Evolutionary conservation across 1,284 basidiomycete genomes (phyloP).

Genomic region (Veloboletus limbatus): DNA sequence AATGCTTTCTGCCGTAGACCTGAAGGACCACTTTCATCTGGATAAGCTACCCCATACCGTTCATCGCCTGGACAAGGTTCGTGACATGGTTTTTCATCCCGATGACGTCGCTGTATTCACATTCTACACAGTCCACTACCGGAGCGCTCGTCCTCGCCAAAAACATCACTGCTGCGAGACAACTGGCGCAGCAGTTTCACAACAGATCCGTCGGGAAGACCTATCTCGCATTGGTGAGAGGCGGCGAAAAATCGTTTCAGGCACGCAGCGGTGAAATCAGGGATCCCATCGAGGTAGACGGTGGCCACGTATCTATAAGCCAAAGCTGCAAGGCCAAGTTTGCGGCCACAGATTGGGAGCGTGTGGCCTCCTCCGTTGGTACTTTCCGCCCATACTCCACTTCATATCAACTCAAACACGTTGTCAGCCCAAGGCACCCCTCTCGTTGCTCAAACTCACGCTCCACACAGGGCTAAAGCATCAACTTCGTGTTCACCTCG

Average conservation of each 20-base stretch:
- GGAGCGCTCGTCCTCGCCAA: conserved; percentile 59
- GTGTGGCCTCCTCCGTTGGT: conserved; percentile 60
- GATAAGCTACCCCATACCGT: conserved; percentile 44
- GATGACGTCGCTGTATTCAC: neutral
- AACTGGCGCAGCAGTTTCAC: conserved; percentile 55
- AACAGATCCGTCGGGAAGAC: conserved; percentile 49
- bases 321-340: conserved; percentile 35
- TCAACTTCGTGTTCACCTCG: conserved; percentile 65
- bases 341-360: conserved; percentile 57
- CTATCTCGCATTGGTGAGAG: conserved; percentile 66
- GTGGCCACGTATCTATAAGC: conserved; percentile 44
- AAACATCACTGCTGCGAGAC: conserved; percentile 41
- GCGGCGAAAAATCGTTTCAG: conserved; percentile 46
- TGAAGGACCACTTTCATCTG: conserved; percentile 38
- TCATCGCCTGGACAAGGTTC: conserved; percentile 69
- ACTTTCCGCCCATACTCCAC: conserved; percentile 5
- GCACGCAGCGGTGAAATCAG: conserved; percentile 44
- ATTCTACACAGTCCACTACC: conserved; percentile 55
- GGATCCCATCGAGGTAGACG: conserved; percentile 38
- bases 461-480: conserved; percentile 67
- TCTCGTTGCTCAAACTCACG: conserved; percentile 56
- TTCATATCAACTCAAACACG: conserved; percentile 15
- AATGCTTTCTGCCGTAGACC: conserved; percentile 31
- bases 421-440: conserved; percentile 44
- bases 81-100: conserved; percentile 4